phyloP scores from a whole-genome alignment of 495 filamentous ascomycete genomes.

The Penicillium paxilli region DNA sequence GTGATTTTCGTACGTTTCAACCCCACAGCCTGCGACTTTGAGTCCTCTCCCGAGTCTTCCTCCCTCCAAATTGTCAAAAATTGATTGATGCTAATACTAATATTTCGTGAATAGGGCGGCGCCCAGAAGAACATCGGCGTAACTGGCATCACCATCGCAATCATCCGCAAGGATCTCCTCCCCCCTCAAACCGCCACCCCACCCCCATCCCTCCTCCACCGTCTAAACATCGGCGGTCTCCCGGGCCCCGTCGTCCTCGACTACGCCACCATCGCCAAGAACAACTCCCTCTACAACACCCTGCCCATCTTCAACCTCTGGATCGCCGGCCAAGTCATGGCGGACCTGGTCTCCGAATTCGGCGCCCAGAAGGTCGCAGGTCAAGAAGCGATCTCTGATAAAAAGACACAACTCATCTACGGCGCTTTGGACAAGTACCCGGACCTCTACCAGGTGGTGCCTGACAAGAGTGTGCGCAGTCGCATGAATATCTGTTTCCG shows the following conservation, averaged over 20 bases:
- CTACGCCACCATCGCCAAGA: conserved; percentile 79
- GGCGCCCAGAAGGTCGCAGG: conserved; percentile 59
- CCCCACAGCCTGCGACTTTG: no score
- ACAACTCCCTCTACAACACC: conserved; percentile 92
- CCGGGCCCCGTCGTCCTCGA: conserved; percentile 75
- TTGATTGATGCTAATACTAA: no score
- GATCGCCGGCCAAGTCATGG: conserved; percentile 83
- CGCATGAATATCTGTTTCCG: conserved; percentile 94
- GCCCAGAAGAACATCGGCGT: conserved; percentile 91
- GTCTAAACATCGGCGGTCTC: conserved; percentile 60
- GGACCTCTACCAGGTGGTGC: conserved; percentile 69
- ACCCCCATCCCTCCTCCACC: conserved; percentile 62
- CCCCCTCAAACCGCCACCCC: conserved; percentile 59
- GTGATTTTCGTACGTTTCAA: conserved; percentile 41
- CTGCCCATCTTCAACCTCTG: conserved; percentile 92
- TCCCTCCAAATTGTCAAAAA: no score
- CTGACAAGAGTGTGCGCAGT: conserved; percentile 69
- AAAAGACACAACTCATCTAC: conserved; percentile 77
- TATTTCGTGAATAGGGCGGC: conserved; percentile 57
- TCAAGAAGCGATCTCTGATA: conserved; percentile 65
- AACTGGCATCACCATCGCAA: conserved; percentile 80
- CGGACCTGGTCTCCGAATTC: conserved; percentile 58
- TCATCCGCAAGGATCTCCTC: conserved; percentile 76
- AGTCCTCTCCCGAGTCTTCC: no score
- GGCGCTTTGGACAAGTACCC: conserved; percentile 69